phyloP scores from a whole-genome alignment of 2,329 filamentous ascomycete genomes.

The Ophiocordyceps camponoti-leonardi region DNA sequence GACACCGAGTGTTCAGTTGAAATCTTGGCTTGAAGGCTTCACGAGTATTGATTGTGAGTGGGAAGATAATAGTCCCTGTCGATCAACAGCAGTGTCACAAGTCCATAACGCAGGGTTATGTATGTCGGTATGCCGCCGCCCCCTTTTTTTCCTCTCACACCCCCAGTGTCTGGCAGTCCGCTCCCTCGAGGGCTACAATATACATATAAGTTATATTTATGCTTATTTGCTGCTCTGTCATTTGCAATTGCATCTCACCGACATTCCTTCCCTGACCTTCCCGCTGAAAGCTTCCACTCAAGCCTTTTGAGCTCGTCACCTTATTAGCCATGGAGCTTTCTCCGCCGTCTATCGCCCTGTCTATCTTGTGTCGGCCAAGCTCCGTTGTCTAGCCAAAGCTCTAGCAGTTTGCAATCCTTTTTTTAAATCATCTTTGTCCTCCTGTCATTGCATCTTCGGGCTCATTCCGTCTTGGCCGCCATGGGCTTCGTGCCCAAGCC shows the following conservation, averaged over 20 bases:
- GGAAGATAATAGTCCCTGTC: no score
- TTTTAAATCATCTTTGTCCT: neutral
- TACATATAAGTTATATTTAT: neutral
- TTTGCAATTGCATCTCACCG: neutral
- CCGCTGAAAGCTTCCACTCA: neutral
- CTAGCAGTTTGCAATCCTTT: neutral
- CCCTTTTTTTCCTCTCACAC: no score
- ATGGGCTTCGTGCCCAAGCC: conserved; percentile 47
- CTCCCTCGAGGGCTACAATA: neutral
- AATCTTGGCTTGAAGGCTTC: no score
- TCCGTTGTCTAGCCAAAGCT: neutral
- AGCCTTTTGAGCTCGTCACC: neutral
- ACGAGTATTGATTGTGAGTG: no score
- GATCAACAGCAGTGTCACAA: no score
- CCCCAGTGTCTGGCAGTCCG: no score
- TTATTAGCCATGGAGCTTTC: neutral
- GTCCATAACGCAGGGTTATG: no score
- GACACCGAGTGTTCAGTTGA: no score
- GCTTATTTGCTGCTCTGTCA: neutral
- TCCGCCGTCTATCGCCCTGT: neutral
- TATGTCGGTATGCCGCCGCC: no score
- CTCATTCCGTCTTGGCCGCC: neutral
- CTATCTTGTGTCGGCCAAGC: neutral
- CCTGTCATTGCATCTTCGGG: no score
- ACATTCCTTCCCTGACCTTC: no score